Conservation (phyloP, 306 rosid species). For the Quercus mongolica region DNA sequence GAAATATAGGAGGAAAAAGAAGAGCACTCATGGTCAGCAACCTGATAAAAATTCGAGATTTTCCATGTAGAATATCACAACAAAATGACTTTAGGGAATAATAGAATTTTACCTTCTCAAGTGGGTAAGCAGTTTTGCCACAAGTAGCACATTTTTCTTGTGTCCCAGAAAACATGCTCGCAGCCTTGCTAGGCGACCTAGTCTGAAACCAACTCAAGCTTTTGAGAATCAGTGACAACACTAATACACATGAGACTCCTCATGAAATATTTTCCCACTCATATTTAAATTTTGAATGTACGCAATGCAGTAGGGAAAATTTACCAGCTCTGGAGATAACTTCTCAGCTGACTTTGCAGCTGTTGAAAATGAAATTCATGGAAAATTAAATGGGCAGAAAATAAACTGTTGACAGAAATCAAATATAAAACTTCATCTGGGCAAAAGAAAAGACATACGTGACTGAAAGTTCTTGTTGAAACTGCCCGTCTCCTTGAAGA, state of each 20-base stretch:
- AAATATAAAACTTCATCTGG: constrained; percentile 6
- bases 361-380: constrained; percentile 48
- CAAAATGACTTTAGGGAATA: background rate
- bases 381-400: constrained; percentile 28
- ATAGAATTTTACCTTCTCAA: constrained; percentile 72
- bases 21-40: background rate
- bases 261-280: background rate
- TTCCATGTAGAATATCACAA: background rate
- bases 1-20: background rate
- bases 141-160: constrained; percentile 94
- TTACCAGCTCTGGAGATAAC: constrained; percentile 82
- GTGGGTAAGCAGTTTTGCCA: constrained; percentile 89
- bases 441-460: constrained; percentile 44
- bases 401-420: constrained; percentile 5
- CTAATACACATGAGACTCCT: background rate
- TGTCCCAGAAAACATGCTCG: constrained; percentile 94
- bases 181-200: constrained; percentile 91
- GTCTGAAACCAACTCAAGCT: constrained; percentile 54
- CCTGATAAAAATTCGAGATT: background rate
- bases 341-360: constrained; percentile 84
- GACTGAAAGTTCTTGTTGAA: constrained; percentile 87
- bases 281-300: constrained; percentile 9
- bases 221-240: constrained; percentile 25
- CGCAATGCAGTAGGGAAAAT: constrained; percentile 4
- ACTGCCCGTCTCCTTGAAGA: constrained; percentile 81